Base-by-base conservation (phyloP, 805 yeast genomes). In the Metschnikowia noctiluminum region DNA sequence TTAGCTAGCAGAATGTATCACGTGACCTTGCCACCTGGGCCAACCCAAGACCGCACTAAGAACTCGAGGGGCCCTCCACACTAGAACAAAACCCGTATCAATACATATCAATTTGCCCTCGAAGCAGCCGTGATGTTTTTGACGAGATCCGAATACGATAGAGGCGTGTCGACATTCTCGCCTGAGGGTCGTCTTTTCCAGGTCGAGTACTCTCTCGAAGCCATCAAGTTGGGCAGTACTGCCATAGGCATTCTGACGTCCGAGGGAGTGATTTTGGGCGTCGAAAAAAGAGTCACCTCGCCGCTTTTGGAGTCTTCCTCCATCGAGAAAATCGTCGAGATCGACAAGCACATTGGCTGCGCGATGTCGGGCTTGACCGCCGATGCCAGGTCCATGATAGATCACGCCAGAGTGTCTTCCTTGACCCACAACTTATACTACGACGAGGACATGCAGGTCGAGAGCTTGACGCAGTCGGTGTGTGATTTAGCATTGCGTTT, bases 301-400 rank as follows among this genome's bases (percentile, higher is more conserved):
- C 79, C 96, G 11, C 73, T 94, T 54, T 78, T 94, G 49, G 99
- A 95, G 68, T 82, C 92, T 28, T 86, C 92, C 28, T 88, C 96
- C 39, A 91, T 95, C 63, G 99, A 95, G 65, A 94, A 94, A 69
- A 91, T 94, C 57, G 88, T 94, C 57, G 99, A 94, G 64, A 86
- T 94, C 50, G 99, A 94, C 64, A 74, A 74, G 41, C 99, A 94
- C 65, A 83, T 94, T 49, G 99, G 99, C 42, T 90, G 97, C 72
- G 99, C 99, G 59, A 94, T 94, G 97, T 85, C 95, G 55, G 99
- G 99, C 3, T 78, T 95, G 56, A 94, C 98, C 2, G 98, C 99
- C 2, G 99, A 94, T 73, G 99, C 99, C 14, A 80, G 98, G 63
- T 88, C 96, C 31, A 90, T 94, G 96, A 90, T 94, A 62, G 98